Evolutionary conservation across 257 asterid species (phyloP).

Genomic region (Cordia subcordata): DNA sequence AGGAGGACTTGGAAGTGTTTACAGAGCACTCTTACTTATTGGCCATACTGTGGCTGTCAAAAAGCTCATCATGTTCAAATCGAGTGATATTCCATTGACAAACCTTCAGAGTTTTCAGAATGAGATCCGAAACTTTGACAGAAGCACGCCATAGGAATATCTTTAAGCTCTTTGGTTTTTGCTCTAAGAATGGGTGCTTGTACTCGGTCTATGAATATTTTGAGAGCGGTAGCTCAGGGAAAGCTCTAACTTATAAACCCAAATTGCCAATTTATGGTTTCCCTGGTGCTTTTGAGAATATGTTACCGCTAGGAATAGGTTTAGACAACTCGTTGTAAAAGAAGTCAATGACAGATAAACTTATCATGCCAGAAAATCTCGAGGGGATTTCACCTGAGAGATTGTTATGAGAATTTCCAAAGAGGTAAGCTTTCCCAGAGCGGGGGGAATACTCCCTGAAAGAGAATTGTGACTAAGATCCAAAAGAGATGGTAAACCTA

Average conservation of each 20-base stretch:
- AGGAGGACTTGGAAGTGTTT: constrained; percentile 89
- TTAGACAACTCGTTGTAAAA: constrained; percentile 68
- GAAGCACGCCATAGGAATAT: constrained; percentile 88
- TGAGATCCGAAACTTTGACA: constrained; percentile 71
- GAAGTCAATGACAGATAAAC: constrained; percentile 53
- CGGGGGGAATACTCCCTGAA: constrained; percentile 56
- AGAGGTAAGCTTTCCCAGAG: constrained; percentile 41
- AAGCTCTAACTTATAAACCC: constrained; percentile 43
- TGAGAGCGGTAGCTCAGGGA: constrained; percentile 73
- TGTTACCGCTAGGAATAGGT: constrained; percentile 41
- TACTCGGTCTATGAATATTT: constrained; percentile 88
- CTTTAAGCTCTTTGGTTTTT: constrained; percentile 79
- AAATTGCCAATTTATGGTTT: constrained; percentile 44
- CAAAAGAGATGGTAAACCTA: constrained; percentile 37
- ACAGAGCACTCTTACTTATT: constrained; percentile 50
- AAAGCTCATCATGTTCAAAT: constrained; percentile 57
- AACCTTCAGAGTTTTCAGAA: constrained; percentile 63
- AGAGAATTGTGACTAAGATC: constrained; percentile 63
- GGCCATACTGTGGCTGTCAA: constrained; percentile 78
- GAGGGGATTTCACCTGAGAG: constrained; percentile 67
- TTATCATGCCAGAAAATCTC: constrained; percentile 43
- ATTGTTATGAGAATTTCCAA: constrained; percentile 52
- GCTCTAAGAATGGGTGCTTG: constrained; percentile 64
- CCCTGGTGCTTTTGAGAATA: constrained; percentile 40
- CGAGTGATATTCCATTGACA: constrained; percentile 43